Evolutionary conservation across 2,329 filamentous ascomycete genomes (phyloP), one percentile per base, ranked within the genome.

Genomic region (Ascochyta lentis): DNA sequence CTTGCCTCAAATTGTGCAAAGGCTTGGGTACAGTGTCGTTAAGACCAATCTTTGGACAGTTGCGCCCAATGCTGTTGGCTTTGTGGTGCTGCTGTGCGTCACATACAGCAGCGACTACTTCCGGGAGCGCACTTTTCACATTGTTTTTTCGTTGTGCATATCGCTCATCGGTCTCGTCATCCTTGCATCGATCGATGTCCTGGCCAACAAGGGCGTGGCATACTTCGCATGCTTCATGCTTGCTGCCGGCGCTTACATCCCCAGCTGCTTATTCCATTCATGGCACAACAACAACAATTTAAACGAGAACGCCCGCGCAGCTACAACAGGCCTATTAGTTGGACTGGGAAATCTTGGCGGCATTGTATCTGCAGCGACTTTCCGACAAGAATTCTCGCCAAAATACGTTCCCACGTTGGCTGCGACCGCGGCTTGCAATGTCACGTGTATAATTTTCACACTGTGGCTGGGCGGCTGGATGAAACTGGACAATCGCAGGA

Each of bases 231-330:
- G 77, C 54, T 83, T 83, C 53, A 68, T 83, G 3, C 69, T 83
- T 48, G 77, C 79, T 1, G 62, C 70, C 0, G 77, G 77, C 22
- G 74, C 80, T 1, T 83, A 81, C 58, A 80, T 81, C 13, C 77
- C 79, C 0, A 77, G 75, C 4, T 78, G 77, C 48, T 67, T 83
- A n/a, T 76, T 83, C 4, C 76, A 82, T 56, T 75, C 75, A 1
- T 82, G 81, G 81, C 75, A 82, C 55, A 83, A 83, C 52, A 83
- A 83, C 58, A 83, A 84, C 62, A 83, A 81, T 38, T 67, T 81
- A 7, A 77, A 79, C 23, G 81, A 84, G 67, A 82, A 78, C 39
- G 75, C 73, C 0, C 76, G 81, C 0, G 80, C 81, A 5, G 79
- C 80, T 0, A 81, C 78, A 9, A 83, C 79, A 1, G 81, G 78